Evolutionary conservation across 2,329 filamentous ascomycete species (phyloP).

Genomic region (Arthroderma sp.): DNA sequence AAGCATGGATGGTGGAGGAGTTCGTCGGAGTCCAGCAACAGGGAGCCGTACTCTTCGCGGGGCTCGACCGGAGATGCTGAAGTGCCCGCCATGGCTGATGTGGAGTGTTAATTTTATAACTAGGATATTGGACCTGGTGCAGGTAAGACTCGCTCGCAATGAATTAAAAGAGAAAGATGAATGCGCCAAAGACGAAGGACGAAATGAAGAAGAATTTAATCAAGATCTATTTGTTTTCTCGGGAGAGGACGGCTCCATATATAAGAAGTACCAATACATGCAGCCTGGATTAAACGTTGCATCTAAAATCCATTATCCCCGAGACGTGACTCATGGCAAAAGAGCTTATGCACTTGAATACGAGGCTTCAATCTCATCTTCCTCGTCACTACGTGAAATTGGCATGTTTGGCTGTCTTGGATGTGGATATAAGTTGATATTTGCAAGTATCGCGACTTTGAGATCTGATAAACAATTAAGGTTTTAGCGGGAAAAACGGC

Average conservation of each 20-base stretch:
- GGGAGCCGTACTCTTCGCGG: constrained; percentile 5
- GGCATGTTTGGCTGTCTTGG: background rate
- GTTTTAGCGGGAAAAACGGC: background rate
- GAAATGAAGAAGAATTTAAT: background rate
- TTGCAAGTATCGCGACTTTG: background rate
- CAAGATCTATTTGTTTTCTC: background rate
- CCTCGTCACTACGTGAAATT: background rate
- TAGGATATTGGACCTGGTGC: background rate
- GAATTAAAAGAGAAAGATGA: too few species aligned
- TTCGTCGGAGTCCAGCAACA: constrained; percentile 8
- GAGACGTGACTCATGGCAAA: background rate
- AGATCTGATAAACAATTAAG: background rate
- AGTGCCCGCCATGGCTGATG: background rate
- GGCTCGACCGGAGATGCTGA: background rate
- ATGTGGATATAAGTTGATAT: background rate
- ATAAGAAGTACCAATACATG: background rate
- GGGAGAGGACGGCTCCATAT: too few species aligned
- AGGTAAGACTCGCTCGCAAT: background rate
- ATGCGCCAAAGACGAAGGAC: background rate
- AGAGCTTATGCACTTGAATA: background rate
- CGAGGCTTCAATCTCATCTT: background rate
- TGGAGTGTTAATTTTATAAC: background rate
- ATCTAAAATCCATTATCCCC: background rate
- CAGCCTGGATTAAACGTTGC: background rate
- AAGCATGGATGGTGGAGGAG: constrained; percentile 9